phyloP scores from a whole-genome alignment of 106 monocot species.

The Dioscorea alata region DNA sequence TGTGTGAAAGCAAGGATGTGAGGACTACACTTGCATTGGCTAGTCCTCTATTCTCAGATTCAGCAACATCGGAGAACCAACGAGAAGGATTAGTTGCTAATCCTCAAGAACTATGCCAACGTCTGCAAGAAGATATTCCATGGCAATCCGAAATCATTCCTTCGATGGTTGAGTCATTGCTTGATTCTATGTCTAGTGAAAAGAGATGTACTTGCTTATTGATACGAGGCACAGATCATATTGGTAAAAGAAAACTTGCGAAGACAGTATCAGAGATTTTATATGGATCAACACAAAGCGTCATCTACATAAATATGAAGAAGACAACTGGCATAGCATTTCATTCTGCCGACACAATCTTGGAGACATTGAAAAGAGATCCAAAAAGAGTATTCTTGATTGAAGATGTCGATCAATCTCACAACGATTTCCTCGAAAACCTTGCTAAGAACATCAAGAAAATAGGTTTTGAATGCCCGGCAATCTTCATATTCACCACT shows the following conservation, averaged over 20 bases:
- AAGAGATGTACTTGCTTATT: slow-evolving; percentile 42
- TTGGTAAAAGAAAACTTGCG: slow-evolving; percentile 55
- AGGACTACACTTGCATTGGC: slow-evolving; percentile 45
- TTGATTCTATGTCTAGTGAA: slow-evolving; percentile 12
- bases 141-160: slow-evolving; percentile 67
- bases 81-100: not conserved
- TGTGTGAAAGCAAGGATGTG: slow-evolving; percentile 10
- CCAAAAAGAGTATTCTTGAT: slow-evolving; percentile 40
- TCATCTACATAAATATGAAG: slow-evolving; percentile 26
- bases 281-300: slow-evolving; percentile 25
- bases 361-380: slow-evolving; percentile 23
- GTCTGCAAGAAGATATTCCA: slow-evolving; percentile 56
- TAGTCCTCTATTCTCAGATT: slow-evolving; percentile 36
- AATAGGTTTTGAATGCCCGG: slow-evolving; percentile 23
- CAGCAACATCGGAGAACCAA: slow-evolving; percentile 35
- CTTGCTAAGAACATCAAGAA: slow-evolving; percentile 22
- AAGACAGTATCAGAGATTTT: slow-evolving; percentile 33
- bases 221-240: slow-evolving; percentile 51
- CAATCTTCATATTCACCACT: slow-evolving; percentile 47
- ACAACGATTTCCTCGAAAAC: slow-evolving; percentile 5
- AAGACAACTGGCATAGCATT: slow-evolving; percentile 8
- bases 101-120: slow-evolving; percentile 22
- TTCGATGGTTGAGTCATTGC: slow-evolving; percentile 47
- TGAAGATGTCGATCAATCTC: slow-evolving; percentile 35
- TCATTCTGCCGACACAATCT: slow-evolving; percentile 9